Conservation (phyloP, 1,139 yeast genomes). For the Debaryomycetaceae sp. region DNA sequence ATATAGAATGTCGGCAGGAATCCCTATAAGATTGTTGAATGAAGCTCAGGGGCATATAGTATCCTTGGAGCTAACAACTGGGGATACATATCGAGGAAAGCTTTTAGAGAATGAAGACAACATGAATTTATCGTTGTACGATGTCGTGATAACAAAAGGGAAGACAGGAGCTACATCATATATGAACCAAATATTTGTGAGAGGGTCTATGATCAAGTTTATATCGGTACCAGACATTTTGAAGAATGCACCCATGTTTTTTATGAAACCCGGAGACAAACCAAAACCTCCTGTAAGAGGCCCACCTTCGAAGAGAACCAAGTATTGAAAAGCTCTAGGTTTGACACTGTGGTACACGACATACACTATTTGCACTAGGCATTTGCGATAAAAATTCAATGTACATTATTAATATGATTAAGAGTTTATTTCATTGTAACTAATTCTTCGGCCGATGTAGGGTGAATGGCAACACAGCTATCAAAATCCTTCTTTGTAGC, state of each 20-base stretch:
- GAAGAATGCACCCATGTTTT: slow-evolving; percentile 77
- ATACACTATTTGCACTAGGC: not conserved
- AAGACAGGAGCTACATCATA: slow-evolving; percentile 69
- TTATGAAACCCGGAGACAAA: slow-evolving; percentile 63
- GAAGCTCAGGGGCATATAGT: slow-evolving; percentile 91
- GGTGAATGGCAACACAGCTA: slow-evolving; percentile 95
- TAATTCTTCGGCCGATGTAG: slow-evolving; percentile 95
- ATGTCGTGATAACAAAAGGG: slow-evolving; percentile 71
- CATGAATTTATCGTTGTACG: slow-evolving; percentile 86
- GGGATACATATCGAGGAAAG: slow-evolving; percentile 85
- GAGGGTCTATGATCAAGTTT: slow-evolving; percentile 89
- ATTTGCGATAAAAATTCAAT: not conserved
- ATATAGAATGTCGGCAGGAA: slow-evolving; percentile 52
- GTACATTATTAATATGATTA: not conserved
- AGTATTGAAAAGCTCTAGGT: slow-evolving; percentile 9
- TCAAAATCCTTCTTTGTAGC: slow-evolving; percentile 96
- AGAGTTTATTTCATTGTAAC: slow-evolving; percentile 68
- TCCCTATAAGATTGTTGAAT: slow-evolving; percentile 81
- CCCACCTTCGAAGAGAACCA: slow-evolving; percentile 39
- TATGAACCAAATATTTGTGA: slow-evolving; percentile 80
- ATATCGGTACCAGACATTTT: slow-evolving; percentile 86
- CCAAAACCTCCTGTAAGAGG: slow-evolving; percentile 73
- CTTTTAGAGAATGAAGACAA: slow-evolving; percentile 83
- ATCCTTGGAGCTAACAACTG: slow-evolving; percentile 78
- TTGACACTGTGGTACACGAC: not conserved